Evolutionary conservation across 2,329 filamentous ascomycete genomes (phyloP).

Genomic region (Xylaria sp.): DNA sequence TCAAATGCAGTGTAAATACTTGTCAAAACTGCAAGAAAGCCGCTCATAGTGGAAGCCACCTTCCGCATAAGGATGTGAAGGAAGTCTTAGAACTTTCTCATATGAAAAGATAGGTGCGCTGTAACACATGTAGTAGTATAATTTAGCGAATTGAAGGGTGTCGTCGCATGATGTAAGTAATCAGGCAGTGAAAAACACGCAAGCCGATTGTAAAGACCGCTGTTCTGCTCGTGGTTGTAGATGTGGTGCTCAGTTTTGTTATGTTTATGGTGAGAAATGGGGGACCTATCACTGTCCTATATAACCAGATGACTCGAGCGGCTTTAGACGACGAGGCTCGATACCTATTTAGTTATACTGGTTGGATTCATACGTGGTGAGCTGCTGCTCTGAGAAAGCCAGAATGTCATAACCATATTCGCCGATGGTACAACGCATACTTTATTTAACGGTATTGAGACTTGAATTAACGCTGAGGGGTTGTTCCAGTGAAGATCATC

Average conservation of each 20-base stretch:
- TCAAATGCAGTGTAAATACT: background rate
- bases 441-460: too few relatives aligned
- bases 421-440: too few relatives aligned
- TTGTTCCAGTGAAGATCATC: too few relatives aligned
- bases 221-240: background rate
- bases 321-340: too few relatives aligned
- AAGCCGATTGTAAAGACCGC: background rate
- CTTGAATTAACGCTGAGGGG: too few relatives aligned
- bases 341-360: too few relatives aligned
- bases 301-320: too few relatives aligned
- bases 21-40: background rate
- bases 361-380: too few relatives aligned
- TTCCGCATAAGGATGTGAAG: background rate
- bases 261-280: background rate
- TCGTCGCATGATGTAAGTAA: background rate
- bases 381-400: too few relatives aligned
- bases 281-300: background rate
- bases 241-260: background rate
- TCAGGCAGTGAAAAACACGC: background rate
- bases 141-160: background rate
- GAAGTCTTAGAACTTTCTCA: background rate
- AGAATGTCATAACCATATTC: too few relatives aligned
- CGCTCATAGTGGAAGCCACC: background rate
- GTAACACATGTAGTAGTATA: background rate
- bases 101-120: background rate